Percentiles rank a stretch among this genome's conserved stretches.
phyloP scores from a whole-genome alignment of 2,329 filamentous ascomycete species.

The Alternaria gansuensis region DNA sequence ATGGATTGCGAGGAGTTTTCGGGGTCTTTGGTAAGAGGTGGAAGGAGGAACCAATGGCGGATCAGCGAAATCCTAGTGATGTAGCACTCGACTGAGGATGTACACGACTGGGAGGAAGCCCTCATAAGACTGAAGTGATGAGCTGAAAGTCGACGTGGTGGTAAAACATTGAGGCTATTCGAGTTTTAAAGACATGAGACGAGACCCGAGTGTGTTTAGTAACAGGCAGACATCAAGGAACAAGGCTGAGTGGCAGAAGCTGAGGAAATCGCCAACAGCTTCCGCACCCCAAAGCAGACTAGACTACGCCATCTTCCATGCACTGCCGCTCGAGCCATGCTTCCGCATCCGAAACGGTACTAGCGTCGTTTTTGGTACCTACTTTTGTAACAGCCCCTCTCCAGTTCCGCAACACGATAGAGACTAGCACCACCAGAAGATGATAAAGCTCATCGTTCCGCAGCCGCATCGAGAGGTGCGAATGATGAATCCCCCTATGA shows the following conservation, averaged over 20 bases:
- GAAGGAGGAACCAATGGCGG: background rate
- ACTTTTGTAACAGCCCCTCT: background rate
- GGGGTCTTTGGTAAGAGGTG: background rate
- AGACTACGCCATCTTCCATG: background rate
- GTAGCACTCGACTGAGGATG: background rate
- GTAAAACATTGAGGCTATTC: background rate
- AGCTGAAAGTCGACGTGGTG: background rate
- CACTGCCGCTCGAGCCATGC: background rate
- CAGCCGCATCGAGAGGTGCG: background rate
- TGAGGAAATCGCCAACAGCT: background rate
- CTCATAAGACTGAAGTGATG: background rate
- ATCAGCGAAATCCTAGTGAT: background rate
- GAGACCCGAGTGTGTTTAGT: background rate
- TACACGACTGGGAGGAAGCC: background rate
- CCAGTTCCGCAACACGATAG: background rate
- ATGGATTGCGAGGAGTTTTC: too few species aligned
- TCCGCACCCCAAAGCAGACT: background rate
- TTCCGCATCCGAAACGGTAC: background rate
- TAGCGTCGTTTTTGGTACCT: background rate
- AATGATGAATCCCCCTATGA: background rate
- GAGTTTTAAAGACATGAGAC: background rate
- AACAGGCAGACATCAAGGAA: background rate
- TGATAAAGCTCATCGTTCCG: background rate
- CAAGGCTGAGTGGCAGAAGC: background rate
- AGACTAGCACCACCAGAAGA: background rate